Evolutionary conservation across 1,139 yeast species (phyloP).

Genomic region (Meyerozyma smithsonii): DNA sequence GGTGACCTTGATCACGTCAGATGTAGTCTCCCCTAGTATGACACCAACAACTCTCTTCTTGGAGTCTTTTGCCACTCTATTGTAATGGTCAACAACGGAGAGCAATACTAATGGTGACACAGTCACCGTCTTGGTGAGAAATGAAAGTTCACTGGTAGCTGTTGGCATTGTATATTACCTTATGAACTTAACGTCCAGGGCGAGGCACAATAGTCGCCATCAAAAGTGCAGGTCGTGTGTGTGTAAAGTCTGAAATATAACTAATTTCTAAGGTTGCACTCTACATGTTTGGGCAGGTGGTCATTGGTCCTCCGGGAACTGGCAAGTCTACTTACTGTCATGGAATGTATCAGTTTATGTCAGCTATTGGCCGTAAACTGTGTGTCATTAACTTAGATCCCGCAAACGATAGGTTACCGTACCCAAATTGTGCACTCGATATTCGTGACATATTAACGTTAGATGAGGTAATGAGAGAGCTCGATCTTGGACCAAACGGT

Average conservation of each 20-base stretch:
- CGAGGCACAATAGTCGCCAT: constrained; percentile 4
- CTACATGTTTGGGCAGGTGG: constrained; percentile 77
- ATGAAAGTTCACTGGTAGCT: constrained; percentile 28
- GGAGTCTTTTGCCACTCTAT: constrained; percentile 65
- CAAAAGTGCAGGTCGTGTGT: background rate
- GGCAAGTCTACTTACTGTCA: constrained; percentile 95
- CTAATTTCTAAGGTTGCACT: background rate
- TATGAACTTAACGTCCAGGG: constrained; percentile 4
- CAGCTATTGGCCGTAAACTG: constrained; percentile 88
- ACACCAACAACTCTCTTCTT: constrained; percentile 92
- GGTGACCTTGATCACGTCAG: constrained; percentile 58
- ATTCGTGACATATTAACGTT: constrained; percentile 82
- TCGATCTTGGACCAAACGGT: constrained; percentile 88
- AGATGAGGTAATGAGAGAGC: constrained; percentile 87
- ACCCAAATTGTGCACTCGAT: constrained; percentile 74
- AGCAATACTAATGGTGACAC: constrained; percentile 94
- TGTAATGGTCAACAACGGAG: constrained; percentile 93
- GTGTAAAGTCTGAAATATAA: background rate
- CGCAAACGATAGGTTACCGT: constrained; percentile 81
- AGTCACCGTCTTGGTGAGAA: constrained; percentile 60
- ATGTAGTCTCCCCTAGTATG: constrained; percentile 72
- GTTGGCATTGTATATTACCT: constrained; percentile 14
- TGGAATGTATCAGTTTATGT: constrained; percentile 87
- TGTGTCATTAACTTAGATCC: constrained; percentile 87
- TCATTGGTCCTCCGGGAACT: constrained; percentile 97